Percentiles rank a stretch among this genome's conserved stretches.
Conservation (phyloP, 768 basidiomycete genomes). For the Termitomyces sp. region DNA sequence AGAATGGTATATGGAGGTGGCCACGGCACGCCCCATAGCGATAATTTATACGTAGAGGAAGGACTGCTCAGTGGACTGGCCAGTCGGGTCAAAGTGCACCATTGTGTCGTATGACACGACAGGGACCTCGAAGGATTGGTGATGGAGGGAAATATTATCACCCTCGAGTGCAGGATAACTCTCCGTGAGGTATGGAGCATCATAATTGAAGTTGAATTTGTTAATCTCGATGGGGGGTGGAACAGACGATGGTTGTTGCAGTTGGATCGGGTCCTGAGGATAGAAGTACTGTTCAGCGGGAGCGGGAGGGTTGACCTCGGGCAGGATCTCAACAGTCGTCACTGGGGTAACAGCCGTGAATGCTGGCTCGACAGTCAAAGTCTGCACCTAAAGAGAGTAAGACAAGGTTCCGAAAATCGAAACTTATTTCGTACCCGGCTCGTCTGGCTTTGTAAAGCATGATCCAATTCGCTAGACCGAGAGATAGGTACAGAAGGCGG, state of each 20-base stretch:
- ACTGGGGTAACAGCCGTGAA: constrained; percentile 1
- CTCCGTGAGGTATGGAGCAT: constrained; percentile 9
- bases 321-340: constrained; percentile 1
- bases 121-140: constrained; percentile 11
- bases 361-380: neutral
- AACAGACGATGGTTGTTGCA: constrained; percentile 3
- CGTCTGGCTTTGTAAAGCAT: constrained; percentile 28
- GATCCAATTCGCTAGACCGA: constrained; percentile 30
- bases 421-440: constrained; percentile 18
- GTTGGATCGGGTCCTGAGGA: constrained; percentile 8
- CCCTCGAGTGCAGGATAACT: constrained; percentile 15
- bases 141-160: constrained; percentile 9
- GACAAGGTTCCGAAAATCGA: neutral
- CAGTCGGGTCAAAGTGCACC: constrained; percentile 4
- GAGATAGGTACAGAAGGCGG: constrained; percentile 24
- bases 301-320: constrained; percentile 1
- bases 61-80: constrained; percentile 7
- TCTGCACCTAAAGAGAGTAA: neutral
- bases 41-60: constrained; percentile 4
- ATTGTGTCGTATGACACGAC: constrained; percentile 10
- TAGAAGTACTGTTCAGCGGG: constrained; percentile 13
- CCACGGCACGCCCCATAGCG: neutral
- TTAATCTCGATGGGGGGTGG: constrained; percentile 7
- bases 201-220: constrained; percentile 14
- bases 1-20: neutral